phyloP scores from a whole-genome alignment of 352 stramenopile species.

The Phytopythium ostracodes region DNA sequence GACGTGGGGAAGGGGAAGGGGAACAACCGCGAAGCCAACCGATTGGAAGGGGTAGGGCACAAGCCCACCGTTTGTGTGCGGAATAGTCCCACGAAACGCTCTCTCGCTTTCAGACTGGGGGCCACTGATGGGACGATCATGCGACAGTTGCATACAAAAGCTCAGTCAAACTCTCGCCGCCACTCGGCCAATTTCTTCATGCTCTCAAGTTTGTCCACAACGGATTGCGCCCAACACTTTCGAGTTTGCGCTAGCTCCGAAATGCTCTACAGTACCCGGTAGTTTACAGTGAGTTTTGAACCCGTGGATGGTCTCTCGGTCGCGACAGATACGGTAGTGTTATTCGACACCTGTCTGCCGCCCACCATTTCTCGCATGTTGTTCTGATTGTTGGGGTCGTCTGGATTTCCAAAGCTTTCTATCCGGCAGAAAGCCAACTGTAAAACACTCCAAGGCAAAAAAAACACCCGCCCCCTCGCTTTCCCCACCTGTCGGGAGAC shows the following conservation, averaged over 20 bases:
- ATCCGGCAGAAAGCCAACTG: neutral
- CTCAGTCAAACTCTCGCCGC: neutral
- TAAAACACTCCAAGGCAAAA: neutral
- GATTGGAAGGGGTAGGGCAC: neutral
- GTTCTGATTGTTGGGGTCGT: neutral
- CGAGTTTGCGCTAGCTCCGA: too few species aligned
- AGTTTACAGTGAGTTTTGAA: too few species aligned
- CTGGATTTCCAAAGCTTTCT: neutral
- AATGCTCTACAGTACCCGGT: too few species aligned
- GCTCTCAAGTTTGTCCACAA: too few species aligned
- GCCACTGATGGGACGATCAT: neutral
- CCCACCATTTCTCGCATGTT: too few species aligned
- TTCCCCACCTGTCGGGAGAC: too few species aligned
- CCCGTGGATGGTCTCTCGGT: too few species aligned
- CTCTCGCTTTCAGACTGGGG: neutral
- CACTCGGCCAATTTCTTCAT: neutral
- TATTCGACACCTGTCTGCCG: too few species aligned
- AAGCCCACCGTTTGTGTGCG: neutral
- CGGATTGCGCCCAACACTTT: too few species aligned
- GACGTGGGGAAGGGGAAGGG: neutral
- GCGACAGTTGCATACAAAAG: neutral
- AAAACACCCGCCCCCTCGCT: neutral
- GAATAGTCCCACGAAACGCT: neutral
- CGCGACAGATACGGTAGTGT: too few species aligned
- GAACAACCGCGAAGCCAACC: neutral